Evolutionary conservation across 441 rosid species (phyloP), one percentile per base, ranked within the genome.

Genomic region (Jatropha podagrica): DNA sequence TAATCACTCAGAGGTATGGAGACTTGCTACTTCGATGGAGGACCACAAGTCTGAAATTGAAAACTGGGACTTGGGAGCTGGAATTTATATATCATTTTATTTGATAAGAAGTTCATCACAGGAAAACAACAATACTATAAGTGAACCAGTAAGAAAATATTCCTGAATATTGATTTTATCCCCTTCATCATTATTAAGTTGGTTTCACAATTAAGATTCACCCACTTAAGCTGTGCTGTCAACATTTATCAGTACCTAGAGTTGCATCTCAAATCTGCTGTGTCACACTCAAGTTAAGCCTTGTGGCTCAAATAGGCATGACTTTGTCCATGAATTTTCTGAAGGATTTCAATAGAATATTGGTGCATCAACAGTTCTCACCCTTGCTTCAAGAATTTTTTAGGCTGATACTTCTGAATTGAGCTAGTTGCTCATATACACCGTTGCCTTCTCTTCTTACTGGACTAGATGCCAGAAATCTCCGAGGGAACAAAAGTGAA

Each of bases 1-100:
- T 51, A 80, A 90, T 70, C 89, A 90, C 76, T 84, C 96, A 5
- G 97, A 94, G 77, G 82, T 91, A 76, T 92, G 96, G 97, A 88
- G 89, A 75, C 86, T 94, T 74, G 92, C 91, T 62, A 88, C 90
- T 51, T 82, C 84, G 70, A 92, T 94, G 98, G 97, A 92, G 86
- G 88, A 85, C 75, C 85, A 91, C 80, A 94, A 94, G 88, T 92
- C 95, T 77, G 97, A 94, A 85, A 94, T 96, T 85, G 98, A 89
- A 67, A 85, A 96, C 80, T 96, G 98, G 98, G 99, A 94, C 80
- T 85, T 96, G 80, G 98, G 98, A 81, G 98, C 96, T 66, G 97
- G 98, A 77, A 85, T 92, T 63, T 92, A 90, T 79, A 80, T 92
- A 73, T 85, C 90, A 23, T 94, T 90, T 81, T 93, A 92, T 83